phyloP scores from a whole-genome alignment of 2,329 filamentous ascomycete genomes.

The Pseudogymnoascus sp. region DNA sequence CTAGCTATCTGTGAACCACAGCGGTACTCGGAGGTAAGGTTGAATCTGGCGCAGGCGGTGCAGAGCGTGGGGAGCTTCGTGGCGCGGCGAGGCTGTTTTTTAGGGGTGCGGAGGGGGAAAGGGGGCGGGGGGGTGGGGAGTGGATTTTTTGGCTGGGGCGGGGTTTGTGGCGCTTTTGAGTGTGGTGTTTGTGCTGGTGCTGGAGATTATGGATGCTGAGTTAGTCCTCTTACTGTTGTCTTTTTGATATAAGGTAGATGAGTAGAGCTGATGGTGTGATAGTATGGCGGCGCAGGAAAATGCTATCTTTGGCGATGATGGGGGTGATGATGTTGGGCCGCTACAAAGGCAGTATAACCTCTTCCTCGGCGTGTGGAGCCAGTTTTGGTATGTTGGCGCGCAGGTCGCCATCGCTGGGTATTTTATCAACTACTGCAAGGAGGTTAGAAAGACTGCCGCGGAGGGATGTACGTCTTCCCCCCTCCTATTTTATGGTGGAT shows the following conservation, averaged over 20 bases:
- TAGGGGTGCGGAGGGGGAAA: conserved; percentile 49
- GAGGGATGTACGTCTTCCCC: not conserved
- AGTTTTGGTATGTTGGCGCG: conserved; percentile 69
- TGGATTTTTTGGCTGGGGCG: conserved; percentile 55
- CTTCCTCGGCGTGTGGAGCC: conserved; percentile 65
- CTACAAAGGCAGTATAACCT: conserved; percentile 65
- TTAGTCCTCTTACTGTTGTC: conserved; percentile 44
- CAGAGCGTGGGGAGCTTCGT: conserved; percentile 68
- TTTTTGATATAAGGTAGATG: conserved; percentile 29
- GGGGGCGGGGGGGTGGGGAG: conserved; percentile 50
- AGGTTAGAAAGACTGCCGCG: conserved; percentile 22
- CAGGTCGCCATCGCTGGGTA: conserved; percentile 57
- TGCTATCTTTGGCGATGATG: not conserved
- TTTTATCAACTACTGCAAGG: conserved; percentile 57
- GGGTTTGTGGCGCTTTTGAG: conserved; percentile 49
- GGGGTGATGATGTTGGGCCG: conserved; percentile 40
- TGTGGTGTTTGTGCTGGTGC: conserved; percentile 44
- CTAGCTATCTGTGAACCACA: conserved; percentile 42
- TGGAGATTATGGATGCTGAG: conserved; percentile 51
- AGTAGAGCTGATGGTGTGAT: conserved; percentile 49
- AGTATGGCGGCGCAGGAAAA: conserved; percentile 13
- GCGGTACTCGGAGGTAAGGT: conserved; percentile 62
- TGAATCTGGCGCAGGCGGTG: conserved; percentile 70
- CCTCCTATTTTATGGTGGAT: too few species aligned
- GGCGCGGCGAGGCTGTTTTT: conserved; percentile 67